Evolutionary conservation across 75 land plant genomes (phyloP), one percentile per base, ranked within the genome.

Genomic region (Gnetum montanum): DNA sequence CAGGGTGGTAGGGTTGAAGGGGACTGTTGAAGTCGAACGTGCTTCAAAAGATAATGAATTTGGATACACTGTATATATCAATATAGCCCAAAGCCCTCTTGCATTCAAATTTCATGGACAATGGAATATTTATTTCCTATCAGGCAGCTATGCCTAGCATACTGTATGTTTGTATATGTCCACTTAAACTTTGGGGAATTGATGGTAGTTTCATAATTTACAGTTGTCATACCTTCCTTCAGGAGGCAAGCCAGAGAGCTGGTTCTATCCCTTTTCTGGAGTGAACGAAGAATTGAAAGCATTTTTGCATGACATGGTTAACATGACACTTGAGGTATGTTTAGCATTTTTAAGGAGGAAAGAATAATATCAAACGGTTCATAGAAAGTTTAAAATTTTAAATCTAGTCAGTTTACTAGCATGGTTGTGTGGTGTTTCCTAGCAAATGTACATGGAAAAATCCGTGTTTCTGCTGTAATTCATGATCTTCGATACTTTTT

Each of bases 21-120:
- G 98, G 63, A 77, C 96, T 10, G 49, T 93, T 27, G 85, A 93
- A 71, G 71, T 73, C 53, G 96, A 77, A 60, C 96, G 96, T 43
- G 70, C 65, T 12, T 77, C 58, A 43, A 64, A 80, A 65, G 81
- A 76, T 65, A 90, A 90, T 27, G 27, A 63, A 30, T 86, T 85
- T 61, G 98, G 98, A 19, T 93, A 93, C 68, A 24, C 49, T 70
- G 98, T 91, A 72, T 56, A 48, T 46, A 8, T n/a, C n/a, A n/a
- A n/a, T n/a, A n/a, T n/a, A n/a, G n/a, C n/a, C n/a, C n/a, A 57
- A 11, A n/a, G n/a, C n/a, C n/a, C n/a, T n/a, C n/a, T n/a, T n/a
- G n/a, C n/a, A n/a, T n/a, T n/a, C n/a, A n/a, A n/a, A n/a, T n/a
- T n/a, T n/a, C n/a, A n/a, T n/a, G n/a, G n/a, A n/a, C n/a, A n/a